phyloP scores from a whole-genome alignment of 2,329 filamentous ascomycete genomes.

The Karstenula rhodostoma region DNA sequence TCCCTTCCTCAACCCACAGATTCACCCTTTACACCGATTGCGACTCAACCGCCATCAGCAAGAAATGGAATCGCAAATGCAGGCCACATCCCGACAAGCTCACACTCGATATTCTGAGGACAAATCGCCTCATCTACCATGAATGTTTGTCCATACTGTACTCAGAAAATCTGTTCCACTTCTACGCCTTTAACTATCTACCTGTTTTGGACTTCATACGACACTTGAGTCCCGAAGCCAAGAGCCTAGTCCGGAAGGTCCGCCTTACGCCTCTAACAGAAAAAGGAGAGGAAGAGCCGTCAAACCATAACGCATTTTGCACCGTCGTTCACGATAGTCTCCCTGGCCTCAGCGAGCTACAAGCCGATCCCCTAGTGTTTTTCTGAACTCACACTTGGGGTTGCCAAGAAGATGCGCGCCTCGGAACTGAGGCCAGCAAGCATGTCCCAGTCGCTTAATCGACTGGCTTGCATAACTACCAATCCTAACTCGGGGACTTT shows the following conservation, averaged over 20 bases:
- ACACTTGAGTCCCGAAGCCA: slow-evolving; percentile 48
- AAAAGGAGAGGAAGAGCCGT: slow-evolving; percentile 43
- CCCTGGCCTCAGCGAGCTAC: slow-evolving; percentile 46
- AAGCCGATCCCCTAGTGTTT: slow-evolving; percentile 48
- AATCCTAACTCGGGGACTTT: slow-evolving; percentile 16
- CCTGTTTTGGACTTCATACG: slow-evolving; percentile 51
- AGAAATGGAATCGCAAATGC: slow-evolving; percentile 47
- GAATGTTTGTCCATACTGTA: slow-evolving; percentile 50
- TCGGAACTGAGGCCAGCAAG: background rate
- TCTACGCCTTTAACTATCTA: slow-evolving; percentile 50
- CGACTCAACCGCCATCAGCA: slow-evolving; percentile 48
- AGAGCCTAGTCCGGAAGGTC: slow-evolving; percentile 47
- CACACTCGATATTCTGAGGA: slow-evolving; percentile 46
- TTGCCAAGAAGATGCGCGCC: background rate
- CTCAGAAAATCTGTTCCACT: slow-evolving; percentile 51
- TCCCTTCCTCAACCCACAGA: slow-evolving; percentile 50
- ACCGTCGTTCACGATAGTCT: slow-evolving; percentile 50
- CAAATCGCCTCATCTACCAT: slow-evolving; percentile 49
- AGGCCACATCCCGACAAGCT: slow-evolving; percentile 45
- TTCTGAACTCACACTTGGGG: slow-evolving; percentile 29
- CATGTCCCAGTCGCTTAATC: slow-evolving; percentile 12
- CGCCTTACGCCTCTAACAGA: slow-evolving; percentile 48
- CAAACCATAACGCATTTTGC: slow-evolving; percentile 48
- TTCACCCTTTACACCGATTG: slow-evolving; percentile 58
- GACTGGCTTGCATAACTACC: slow-evolving; percentile 14